A percentile compares a stretch with the other conserved stretches of the same genome.
Evolutionary conservation across 306 rosid species (phyloP).

Genomic region (Vicia faba): DNA sequence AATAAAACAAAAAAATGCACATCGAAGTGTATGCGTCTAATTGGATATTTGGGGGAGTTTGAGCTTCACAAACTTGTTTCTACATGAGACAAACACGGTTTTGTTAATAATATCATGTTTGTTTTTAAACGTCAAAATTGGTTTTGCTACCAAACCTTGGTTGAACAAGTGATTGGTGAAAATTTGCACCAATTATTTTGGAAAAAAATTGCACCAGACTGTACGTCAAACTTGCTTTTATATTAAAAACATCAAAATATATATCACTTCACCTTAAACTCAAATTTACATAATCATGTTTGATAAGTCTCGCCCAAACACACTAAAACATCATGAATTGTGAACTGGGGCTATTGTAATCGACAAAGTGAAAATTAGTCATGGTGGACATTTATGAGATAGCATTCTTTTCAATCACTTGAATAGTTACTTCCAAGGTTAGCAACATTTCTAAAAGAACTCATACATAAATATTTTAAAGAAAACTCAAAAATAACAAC

Average conservation of each 20-base stretch:
- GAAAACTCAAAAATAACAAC: constrained; percentile 24
- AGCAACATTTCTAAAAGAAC: constrained; percentile 31
- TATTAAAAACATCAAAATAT: background rate
- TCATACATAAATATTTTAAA: constrained; percentile 8
- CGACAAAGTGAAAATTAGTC: constrained; percentile 21
- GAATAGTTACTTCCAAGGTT: constrained; percentile 1
- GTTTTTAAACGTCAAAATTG: background rate
- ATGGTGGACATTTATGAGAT: constrained; percentile 11
- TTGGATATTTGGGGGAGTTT: constrained; percentile 1
- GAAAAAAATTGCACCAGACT: background rate
- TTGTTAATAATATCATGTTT: constrained; percentile 3
- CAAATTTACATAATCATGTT: background rate
- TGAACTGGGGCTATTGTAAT: constrained; percentile 19
- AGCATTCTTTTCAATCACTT: constrained; percentile 24
- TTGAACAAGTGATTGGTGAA: background rate
- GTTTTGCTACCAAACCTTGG: constrained; percentile 1
- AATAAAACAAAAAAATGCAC: background rate
- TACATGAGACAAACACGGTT: background rate
- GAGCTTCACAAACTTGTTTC: constrained; percentile 9
- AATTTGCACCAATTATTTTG: background rate
- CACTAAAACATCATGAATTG: constrained; percentile 4
- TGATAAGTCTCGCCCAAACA: background rate
- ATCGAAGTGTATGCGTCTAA: constrained; percentile 17
- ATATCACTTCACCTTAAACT: constrained; percentile 2
- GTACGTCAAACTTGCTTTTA: background rate